phyloP scores from a whole-genome alignment of 768 basidiomycete genomes.

The Tricholoma terreum region DNA sequence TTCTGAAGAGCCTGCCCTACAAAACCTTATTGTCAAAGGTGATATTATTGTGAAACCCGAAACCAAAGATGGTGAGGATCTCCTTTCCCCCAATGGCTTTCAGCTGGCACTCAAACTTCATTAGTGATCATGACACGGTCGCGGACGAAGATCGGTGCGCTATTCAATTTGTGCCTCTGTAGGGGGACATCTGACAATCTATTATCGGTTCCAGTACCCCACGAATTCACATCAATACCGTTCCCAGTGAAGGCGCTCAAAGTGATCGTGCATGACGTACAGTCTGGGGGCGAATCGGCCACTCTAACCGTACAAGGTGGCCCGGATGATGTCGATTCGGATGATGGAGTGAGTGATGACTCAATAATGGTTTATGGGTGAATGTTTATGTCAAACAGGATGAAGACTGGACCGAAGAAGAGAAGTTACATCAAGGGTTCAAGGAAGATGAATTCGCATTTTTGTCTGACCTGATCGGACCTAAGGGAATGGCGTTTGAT shows the following conservation, averaged over 20 bases:
- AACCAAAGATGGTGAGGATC: conserved; percentile 72
- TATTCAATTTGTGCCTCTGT: conserved; percentile 6
- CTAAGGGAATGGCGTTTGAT: conserved; percentile 69
- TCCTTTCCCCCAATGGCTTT: conserved; percentile 1
- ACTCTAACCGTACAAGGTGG: conserved; percentile 55
- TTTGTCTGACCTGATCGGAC: conserved; percentile 80
- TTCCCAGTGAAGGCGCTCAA: conserved; percentile 95
- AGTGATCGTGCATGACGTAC: conserved; percentile 79
- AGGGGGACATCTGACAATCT: no score
- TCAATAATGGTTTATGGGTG: background rate
- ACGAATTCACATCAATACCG: conserved; percentile 78
- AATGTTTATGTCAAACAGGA: conserved; percentile 43
- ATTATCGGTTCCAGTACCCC: no score
- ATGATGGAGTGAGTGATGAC: conserved; percentile 62
- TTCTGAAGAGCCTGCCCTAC: conserved; percentile 63
- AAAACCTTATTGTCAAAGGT: conserved; percentile 77
- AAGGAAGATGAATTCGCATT: conserved; percentile 80
- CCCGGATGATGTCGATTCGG: conserved; percentile 58
- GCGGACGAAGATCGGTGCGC: conserved; percentile 78
- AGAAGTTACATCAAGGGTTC: conserved; percentile 52
- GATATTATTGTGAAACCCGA: conserved; percentile 84
- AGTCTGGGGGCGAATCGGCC: conserved; percentile 73
- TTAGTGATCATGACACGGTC: conserved; percentile 97
- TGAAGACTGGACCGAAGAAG: conserved; percentile 95
- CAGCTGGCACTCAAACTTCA: conserved; percentile 22